Conservation (phyloP, 768 basidiomycete genomes). For the Pleurotus ostreatus region DNA sequence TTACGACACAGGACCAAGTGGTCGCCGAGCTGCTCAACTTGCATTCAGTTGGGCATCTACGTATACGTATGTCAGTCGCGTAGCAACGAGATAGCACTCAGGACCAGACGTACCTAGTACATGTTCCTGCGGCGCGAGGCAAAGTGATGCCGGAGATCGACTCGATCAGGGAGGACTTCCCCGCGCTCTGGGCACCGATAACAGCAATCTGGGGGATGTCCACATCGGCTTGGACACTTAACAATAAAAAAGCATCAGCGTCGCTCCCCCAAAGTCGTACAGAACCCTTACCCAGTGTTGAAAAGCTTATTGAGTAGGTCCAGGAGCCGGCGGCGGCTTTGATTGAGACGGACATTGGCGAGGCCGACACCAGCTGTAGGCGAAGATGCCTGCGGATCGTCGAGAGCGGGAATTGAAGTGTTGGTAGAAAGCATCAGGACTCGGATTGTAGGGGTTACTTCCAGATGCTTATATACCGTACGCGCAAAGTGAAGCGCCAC, state of each 20-base stretch:
- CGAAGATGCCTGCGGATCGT: no score
- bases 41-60: conserved; percentile 57
- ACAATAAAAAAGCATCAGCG: neutral
- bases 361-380: conserved; percentile 41
- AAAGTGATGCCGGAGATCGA: conserved; percentile 70
- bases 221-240: conserved; percentile 64
- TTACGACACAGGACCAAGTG: conserved; percentile 49
- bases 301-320: conserved; percentile 59
- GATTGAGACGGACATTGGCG: conserved; percentile 38
- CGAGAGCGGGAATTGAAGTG: no score
- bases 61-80: neutral
- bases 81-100: no score
- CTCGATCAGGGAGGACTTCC: conserved; percentile 77
- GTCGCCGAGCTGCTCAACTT: conserved; percentile 36
- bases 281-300: conserved; percentile 51
- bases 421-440: no score
- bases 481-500: no score
- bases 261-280: conserved; percentile 2
- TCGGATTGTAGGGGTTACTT: no score
- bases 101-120: conserved; percentile 51
- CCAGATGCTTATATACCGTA: no score
- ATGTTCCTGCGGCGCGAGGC: conserved; percentile 70
- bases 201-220: conserved; percentile 74
- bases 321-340: conserved; percentile 44
- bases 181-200: conserved; percentile 69